Evolutionary conservation across 2,329 filamentous ascomycete species (phyloP).

Genomic region (Tolypocladium nubicola): DNA sequence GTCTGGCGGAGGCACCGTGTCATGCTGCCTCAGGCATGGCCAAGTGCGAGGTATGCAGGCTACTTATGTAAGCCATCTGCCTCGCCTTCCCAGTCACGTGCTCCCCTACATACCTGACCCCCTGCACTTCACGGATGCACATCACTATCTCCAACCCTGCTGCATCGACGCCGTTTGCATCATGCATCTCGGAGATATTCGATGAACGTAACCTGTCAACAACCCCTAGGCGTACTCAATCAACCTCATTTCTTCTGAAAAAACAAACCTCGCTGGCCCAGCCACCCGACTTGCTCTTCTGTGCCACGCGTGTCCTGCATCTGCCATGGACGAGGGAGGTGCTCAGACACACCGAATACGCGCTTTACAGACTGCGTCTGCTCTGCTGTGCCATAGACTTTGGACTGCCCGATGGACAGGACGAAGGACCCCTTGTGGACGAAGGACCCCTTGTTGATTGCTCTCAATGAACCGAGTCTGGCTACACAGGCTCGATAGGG

Average conservation of each 20-base stretch:
- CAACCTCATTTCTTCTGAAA: background rate
- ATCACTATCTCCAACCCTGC: background rate
- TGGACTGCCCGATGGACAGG: background rate
- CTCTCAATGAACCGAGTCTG: background rate
- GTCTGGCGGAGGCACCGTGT: background rate
- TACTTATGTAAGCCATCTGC: background rate
- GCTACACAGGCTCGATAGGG: background rate
- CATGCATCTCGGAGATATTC: background rate
- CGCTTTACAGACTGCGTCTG: background rate
- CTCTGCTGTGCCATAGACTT: background rate
- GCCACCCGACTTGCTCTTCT: background rate
- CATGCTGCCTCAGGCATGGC: conserved; percentile 3
- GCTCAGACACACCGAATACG: background rate
- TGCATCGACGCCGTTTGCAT: background rate
- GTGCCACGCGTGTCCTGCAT: background rate
- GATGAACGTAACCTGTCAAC: too few species aligned
- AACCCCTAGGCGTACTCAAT: background rate
- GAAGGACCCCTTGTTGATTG: background rate
- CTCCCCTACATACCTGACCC: background rate
- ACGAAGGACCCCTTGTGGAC: background rate
- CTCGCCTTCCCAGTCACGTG: background rate
- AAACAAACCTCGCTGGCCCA: background rate
- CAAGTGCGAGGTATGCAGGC: background rate
- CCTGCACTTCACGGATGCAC: background rate
- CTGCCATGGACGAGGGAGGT: background rate